These are phyloP conservation scores for Hypomontagnella submonticulosa DNA, from an alignment of 495 filamentous ascomycete species.

Conservation along the genomic window DNA sequence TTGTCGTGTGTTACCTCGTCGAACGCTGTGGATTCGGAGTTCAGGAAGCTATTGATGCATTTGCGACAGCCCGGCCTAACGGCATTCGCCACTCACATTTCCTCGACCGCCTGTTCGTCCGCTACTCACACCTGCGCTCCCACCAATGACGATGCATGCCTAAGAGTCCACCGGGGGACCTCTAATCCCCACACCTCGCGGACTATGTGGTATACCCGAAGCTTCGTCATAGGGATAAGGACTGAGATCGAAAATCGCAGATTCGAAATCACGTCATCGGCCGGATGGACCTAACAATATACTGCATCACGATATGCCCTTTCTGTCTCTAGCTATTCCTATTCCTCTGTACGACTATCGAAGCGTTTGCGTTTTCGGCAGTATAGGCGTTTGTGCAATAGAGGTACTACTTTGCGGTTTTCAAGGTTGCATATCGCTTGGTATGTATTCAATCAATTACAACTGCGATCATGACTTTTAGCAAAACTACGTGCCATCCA, in stretches of 20 bases:
- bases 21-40: conserved; percentile 79
- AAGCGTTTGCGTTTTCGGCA: conserved; percentile 12
- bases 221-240: too few species aligned
- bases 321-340: not conserved
- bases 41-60: conserved; percentile 82
- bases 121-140: conserved; percentile 61
- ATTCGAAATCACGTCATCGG: conserved; percentile 13
- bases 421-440: not conserved
- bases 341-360: conserved; percentile 11
- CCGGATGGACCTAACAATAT: not conserved
- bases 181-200: not conserved
- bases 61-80: conserved; percentile 75
- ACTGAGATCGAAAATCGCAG: not conserved
- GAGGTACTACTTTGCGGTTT: conserved; percentile 3
- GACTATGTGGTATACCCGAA: not conserved
- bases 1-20: conserved; percentile 90
- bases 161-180: not conserved
- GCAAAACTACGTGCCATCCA: too few species aligned
- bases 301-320: not conserved
- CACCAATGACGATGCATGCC: conserved; percentile 30
- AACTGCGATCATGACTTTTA: too few species aligned
- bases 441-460: too few species aligned
- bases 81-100: conserved; percentile 94
- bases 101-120: conserved; percentile 83
- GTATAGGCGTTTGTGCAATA: conserved; percentile 29